Evolutionary conservation across 805 yeast species (phyloP).

Genomic region (Cyberlindnera subsufficiens): DNA sequence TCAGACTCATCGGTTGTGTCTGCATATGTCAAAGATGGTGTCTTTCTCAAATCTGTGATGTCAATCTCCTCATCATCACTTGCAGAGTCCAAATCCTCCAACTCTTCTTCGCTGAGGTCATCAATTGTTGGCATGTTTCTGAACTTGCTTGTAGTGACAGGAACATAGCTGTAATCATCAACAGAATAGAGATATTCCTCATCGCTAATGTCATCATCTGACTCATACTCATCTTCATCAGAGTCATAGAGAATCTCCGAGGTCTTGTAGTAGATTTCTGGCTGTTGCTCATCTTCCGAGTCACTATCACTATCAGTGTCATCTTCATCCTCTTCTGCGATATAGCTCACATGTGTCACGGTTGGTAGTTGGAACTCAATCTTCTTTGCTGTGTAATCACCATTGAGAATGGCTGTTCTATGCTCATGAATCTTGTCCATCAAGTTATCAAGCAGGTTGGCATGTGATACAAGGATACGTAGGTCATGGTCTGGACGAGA

Average conservation of each 20-base stretch:
- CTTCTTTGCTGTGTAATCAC: slow-evolving; percentile 5
- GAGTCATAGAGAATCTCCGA: slow-evolving; percentile 8
- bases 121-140: slow-evolving; percentile 22
- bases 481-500: slow-evolving; percentile 19
- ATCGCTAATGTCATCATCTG: slow-evolving; percentile 8
- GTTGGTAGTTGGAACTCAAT: slow-evolving; percentile 7
- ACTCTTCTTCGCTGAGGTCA: slow-evolving; percentile 17
- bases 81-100: slow-evolving; percentile 13
- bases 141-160: slow-evolving; percentile 4
- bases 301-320: slow-evolving; percentile 15
- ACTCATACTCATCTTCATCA: slow-evolving; percentile 11
- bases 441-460: slow-evolving; percentile 21
- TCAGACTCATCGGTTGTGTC: slow-evolving; percentile 12
- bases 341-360: slow-evolving; percentile 4
- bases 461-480: slow-evolving; percentile 22
- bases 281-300: slow-evolving; percentile 13
- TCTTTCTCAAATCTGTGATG: slow-evolving; percentile 13
- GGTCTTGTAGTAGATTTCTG: slow-evolving; percentile 6
- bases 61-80: slow-evolving; percentile 14
- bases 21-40: slow-evolving; percentile 14
- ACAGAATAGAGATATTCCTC: slow-evolving; percentile 9
- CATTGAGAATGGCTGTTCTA: slow-evolving; percentile 9
- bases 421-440: slow-evolving; percentile 20
- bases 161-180: slow-evolving; percentile 4
- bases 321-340: slow-evolving; percentile 6